These are phyloP conservation scores for Sparassis latifolia DNA, from an alignment of 1,284 basidiomycete species.

Conservation along the genomic window DNA sequence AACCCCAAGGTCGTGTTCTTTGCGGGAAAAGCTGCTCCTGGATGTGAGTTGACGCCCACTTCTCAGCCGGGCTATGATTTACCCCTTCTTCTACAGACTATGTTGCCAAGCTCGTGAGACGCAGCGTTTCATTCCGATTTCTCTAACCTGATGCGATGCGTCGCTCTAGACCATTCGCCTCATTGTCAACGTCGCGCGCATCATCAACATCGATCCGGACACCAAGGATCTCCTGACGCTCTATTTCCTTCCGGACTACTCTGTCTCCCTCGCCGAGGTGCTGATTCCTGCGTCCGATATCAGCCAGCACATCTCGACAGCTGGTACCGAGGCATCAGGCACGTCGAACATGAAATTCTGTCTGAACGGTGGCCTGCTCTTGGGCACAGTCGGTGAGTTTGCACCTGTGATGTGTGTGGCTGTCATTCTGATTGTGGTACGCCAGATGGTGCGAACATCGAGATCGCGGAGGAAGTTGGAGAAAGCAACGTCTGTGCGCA, in stretches of 20 bases:
- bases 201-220: constrained; percentile 84
- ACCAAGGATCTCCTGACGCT: constrained; percentile 78
- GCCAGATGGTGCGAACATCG: constrained; percentile 87
- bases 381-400: constrained; percentile 61
- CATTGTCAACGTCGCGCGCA: constrained; percentile 81
- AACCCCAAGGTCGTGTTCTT: constrained; percentile 84
- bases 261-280: constrained; percentile 84
- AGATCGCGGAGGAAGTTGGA: constrained; percentile 88
- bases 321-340: constrained; percentile 85
- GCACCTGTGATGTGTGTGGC: not conserved
- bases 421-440: not conserved
- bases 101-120: constrained; percentile 66
- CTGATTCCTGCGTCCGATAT: constrained; percentile 90
- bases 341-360: constrained; percentile 95
- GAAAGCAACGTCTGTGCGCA: constrained; percentile 65
- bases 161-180: constrained; percentile 72
- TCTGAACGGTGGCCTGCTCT: constrained; percentile 80
- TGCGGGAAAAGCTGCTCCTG: constrained; percentile 83
- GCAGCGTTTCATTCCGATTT: not conserved
- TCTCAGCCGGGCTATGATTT: constrained; percentile 2
- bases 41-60: constrained; percentile 42
- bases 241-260: constrained; percentile 86
- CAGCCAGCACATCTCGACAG: constrained; percentile 90
- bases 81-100: constrained; percentile 41
- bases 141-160: no score